These are phyloP conservation scores for Vaccinium darrowii DNA, from an alignment of 148 eudicot genomes.

Conservation along the genomic window DNA sequence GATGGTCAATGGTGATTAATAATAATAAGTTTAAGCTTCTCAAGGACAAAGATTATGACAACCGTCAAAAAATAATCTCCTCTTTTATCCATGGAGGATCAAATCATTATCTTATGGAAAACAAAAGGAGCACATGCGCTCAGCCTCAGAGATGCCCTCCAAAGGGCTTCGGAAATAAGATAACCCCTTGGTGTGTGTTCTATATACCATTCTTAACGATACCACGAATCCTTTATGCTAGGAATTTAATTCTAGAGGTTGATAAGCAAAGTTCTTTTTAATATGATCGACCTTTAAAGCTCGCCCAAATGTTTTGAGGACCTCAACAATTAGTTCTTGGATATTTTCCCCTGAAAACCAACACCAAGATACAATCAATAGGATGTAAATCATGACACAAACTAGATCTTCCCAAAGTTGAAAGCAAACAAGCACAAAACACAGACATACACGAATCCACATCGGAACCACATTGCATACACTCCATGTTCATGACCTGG, in stretches of 20 bases:
- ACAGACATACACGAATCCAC: neutral
- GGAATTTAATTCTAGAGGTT: neutral
- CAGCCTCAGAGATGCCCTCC: constrained; percentile 4
- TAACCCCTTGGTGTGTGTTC: neutral
- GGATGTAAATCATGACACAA: neutral
- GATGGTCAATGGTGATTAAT: neutral
- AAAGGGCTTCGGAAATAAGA: neutral
- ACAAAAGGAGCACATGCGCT: neutral
- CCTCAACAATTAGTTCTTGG: constrained; percentile 58
- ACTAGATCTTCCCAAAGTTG: neutral
- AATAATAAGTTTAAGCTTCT: neutral
- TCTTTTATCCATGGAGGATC: neutral
- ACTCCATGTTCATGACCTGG: constrained; percentile 45
- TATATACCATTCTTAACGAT: neutral
- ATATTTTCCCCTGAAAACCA: constrained; percentile 44
- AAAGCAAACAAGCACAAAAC: constrained; percentile 13
- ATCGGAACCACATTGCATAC: constrained; percentile 29
- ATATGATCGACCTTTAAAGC: constrained; percentile 65
- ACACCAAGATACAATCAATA: constrained; percentile 14
- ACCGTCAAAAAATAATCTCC: neutral
- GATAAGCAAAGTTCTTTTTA: neutral
- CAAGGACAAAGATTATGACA: neutral
- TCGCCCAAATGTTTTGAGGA: constrained; percentile 73
- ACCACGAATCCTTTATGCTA: neutral
- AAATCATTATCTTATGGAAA: neutral